Evolutionary conservation across 1,139 yeast species (phyloP).

Genomic region (Hanseniaspora sp.): DNA sequence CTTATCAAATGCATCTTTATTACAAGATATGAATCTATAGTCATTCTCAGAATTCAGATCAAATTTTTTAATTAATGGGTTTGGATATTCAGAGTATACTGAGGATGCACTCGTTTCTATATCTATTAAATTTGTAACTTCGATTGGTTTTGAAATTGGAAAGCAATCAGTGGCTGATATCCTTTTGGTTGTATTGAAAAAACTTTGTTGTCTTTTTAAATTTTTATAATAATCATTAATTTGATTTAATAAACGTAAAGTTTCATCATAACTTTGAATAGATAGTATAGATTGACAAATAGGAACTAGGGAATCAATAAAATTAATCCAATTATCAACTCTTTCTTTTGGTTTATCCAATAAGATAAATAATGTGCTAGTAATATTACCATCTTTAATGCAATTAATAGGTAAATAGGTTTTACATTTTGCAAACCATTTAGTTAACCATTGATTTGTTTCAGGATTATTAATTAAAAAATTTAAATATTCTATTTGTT

Average conservation of each 20-base stretch:
- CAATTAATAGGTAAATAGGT: neutral
- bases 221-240: neutral
- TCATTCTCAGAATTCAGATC: too few species aligned
- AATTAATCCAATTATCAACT: constrained; percentile 20
- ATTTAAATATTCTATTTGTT: constrained; percentile 23
- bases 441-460: constrained; percentile 18
- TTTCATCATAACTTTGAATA: neutral
- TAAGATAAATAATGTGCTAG: constrained; percentile 21
- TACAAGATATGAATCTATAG: neutral
- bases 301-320: constrained; percentile 18
- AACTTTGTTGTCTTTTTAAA: neutral
- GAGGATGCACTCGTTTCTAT: neutral
- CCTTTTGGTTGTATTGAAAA: neutral
- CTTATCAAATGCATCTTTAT: neutral
- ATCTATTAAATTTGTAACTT: neutral
- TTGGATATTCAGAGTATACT: neutral
- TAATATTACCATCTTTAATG: neutral
- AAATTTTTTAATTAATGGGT: too few species aligned
- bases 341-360: constrained; percentile 24
- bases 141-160: neutral
- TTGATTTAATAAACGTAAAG: neutral
- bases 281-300: constrained; percentile 12
- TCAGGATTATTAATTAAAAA: constrained; percentile 19
- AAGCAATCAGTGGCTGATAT: neutral
- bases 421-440: constrained; percentile 25